Evolutionary conservation across 352 stramenopile genomes (phyloP), one percentile per base, ranked within the genome.

Genomic region (Peronospora belbahrii): DNA sequence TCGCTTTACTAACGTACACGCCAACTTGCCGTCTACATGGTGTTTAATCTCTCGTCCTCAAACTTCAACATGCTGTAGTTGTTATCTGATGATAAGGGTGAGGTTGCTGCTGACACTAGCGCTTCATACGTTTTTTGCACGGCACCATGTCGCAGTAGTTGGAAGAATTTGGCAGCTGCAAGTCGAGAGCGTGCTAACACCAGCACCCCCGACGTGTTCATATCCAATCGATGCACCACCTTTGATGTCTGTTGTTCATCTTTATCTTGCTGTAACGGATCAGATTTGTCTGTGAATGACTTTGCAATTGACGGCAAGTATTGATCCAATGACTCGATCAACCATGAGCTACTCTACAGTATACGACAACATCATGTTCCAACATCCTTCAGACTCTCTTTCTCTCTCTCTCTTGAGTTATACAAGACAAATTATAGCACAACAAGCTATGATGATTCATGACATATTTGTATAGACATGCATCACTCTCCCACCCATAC

Each of bases 221-320:
- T 85, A 40, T 88, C 77, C 32, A 88, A 59, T 11, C 77, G 74
- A 62, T 88, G 77, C 18, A 88, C 77, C 19, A 85, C 30, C 15
- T 60, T 62, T 4, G 70, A 52, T 22, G 36, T 42, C 22, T 68
- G 31, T 14, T 72, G 49, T 2, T 38, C 22, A 0, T 49, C 30
- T 13, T 44, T 27, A 14, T 11, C 8, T 10, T 27, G 39, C 2
- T 48, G 25, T 5, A 44, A 14, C 2, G 46, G 10, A 2, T 14
- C 30, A 4, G 11, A 13, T 6, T 6, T 18, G 27, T 19, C 28
- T 37, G 14, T 24, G n/a, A 78, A 31, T 11, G 17, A 32, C 6
- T 42, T 47, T 11, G 64, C 65, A 14, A 88, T 46, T 2, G 50
- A 56, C 28, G 71, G 56, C 11, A 88, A 51, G 38, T 76, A 84